Evolutionary conservation across 2,329 filamentous ascomycete genomes (phyloP).

Genomic region (Neopestalotiopsis sp.): DNA sequence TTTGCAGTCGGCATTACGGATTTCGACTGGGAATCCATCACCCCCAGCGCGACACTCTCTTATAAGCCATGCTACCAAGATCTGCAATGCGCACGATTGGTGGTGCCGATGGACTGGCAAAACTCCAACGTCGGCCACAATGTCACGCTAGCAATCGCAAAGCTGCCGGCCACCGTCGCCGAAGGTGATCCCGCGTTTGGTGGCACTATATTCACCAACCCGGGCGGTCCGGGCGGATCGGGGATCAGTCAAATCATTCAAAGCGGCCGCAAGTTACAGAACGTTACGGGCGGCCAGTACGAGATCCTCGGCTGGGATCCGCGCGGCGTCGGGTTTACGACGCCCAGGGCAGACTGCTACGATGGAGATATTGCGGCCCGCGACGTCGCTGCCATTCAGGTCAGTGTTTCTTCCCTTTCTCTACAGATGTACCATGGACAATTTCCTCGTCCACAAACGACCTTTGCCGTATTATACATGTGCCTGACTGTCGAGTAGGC

Average conservation of each 20-base stretch:
- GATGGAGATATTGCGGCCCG: constrained; percentile 31
- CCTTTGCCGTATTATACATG: neutral
- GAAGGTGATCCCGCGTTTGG: constrained; percentile 43
- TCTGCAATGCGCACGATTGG: constrained; percentile 46
- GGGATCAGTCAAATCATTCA: constrained; percentile 38
- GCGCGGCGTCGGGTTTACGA: constrained; percentile 43
- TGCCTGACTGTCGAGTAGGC: neutral
- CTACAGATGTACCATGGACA: too few species aligned
- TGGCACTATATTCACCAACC: constrained; percentile 49
- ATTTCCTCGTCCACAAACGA: too few species aligned
- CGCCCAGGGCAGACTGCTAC: constrained; percentile 46
- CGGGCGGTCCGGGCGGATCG: constrained; percentile 49
- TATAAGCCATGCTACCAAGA: constrained; percentile 46
- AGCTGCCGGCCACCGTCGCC: constrained; percentile 44
- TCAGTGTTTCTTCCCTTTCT: constrained; percentile 9
- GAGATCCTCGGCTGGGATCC: constrained; percentile 51
- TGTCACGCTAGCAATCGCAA: constrained; percentile 46
- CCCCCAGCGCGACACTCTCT: constrained; percentile 38
- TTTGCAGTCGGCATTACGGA: constrained; percentile 5
- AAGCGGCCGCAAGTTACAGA: constrained; percentile 36
- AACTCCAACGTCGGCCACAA: constrained; percentile 30
- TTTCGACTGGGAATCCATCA: constrained; percentile 43
- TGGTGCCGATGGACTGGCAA: constrained; percentile 49
- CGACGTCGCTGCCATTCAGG: constrained; percentile 30
- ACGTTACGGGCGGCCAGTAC: constrained; percentile 32